Base-by-base conservation (phyloP, 306 rosid genomes). In the Cucurbita moschata region DNA sequence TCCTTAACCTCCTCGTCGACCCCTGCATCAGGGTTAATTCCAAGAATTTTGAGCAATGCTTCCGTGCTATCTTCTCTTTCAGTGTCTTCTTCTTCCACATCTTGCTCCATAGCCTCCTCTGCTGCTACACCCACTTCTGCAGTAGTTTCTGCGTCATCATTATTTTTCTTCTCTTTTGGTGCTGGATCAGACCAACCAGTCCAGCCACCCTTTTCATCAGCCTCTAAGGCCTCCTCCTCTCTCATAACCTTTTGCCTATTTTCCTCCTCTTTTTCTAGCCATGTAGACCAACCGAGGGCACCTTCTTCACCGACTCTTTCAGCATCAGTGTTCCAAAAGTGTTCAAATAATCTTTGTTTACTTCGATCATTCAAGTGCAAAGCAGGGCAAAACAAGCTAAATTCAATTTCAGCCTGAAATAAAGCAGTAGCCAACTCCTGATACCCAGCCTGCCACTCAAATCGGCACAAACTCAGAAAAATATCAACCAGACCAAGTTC, bases 381-480 rank as follows among this genome's bases (percentile, higher is more conserved):
- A 82, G 96, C 86, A 44, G 98, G 98, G 84, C 86, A 87, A 80
- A 93, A 93, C 91, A 88, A 83, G 79, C 94, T 86, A 85, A 80
- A 93, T 84, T 93, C 97, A 43, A 93, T 86, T 84, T 90, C 97
- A 79, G 98, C 97, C 93, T 90, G 98, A 89, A 93, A 88, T 75
- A 93, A 80, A 76, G 89, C 92, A 56, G 97, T 90, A 82, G 97
- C 86, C 77, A 90, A 82, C 83, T 93, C 98, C 81, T 82, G 89
- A 57, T 88, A 90, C 77, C 98, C 98, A 66, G 89, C 82, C 81
- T 93, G 98, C 98, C 98, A 93, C 74, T 93, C 98, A 73, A 93
- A 88, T 67, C 92, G 82, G 80, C 98, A 93, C 57, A 90, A 89
- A 85, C 90, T 82, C 67, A 93, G 79, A 84, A 93, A 93, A 77